Conservation (phyloP, 129 eudicot species). For the Flaveria sonorensis region DNA sequence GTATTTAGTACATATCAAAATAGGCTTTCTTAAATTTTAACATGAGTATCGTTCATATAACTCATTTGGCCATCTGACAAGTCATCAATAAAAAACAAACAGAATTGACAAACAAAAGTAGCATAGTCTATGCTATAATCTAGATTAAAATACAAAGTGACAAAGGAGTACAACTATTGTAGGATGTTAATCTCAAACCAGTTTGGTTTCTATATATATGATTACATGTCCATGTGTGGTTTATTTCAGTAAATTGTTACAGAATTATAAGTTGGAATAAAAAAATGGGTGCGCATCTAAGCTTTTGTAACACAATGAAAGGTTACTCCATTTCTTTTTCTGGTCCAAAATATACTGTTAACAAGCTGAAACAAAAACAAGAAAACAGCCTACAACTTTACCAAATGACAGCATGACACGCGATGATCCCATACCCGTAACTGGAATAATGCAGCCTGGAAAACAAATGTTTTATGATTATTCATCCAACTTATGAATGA, state of each 20-base stretch:
- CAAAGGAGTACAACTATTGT: background rate
- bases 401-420: constrained; percentile 49
- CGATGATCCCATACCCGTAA: constrained; percentile 50
- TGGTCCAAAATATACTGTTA: background rate
- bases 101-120: background rate
- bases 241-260: constrained; percentile 6
- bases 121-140: background rate
- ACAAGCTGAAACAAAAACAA: constrained; percentile 18
- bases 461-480: constrained; percentile 10
- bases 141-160: background rate
- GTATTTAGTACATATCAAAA: too few relatives aligned
- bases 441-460: constrained; percentile 55
- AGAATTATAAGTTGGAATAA: constrained; percentile 21
- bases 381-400: constrained; percentile 45
- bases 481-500: constrained; percentile 2
- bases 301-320: constrained; percentile 24
- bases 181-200: constrained; percentile 20
- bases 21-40: too few relatives aligned
- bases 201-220: constrained; percentile 26
- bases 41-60: background rate
- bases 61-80: background rate
- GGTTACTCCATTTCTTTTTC: constrained; percentile 40
- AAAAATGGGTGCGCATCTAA: background rate
- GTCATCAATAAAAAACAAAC: background rate
- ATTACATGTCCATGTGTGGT: constrained; percentile 10